A percentile compares a stretch with the other conserved stretches of the same genome.
phyloP scores from a whole-genome alignment of 164 flowering plant genomes.

The Taxillus chinensis region DNA sequence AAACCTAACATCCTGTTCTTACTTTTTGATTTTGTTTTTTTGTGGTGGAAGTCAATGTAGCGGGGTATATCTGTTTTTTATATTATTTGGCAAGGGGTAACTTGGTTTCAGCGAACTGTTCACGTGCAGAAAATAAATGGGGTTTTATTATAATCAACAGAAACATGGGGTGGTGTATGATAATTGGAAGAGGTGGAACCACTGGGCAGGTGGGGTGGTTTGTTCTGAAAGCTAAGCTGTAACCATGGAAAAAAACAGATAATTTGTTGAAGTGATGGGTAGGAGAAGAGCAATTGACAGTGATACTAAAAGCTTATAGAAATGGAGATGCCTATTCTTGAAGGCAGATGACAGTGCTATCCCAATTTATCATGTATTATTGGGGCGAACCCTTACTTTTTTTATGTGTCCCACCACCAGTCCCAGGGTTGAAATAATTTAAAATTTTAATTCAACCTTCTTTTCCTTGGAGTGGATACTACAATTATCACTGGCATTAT shows the following conservation, averaged over 20 bases:
- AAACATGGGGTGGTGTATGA: constrained; percentile 3
- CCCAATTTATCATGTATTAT: too few species aligned
- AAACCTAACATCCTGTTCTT: constrained; percentile 9
- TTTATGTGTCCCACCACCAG: too few species aligned
- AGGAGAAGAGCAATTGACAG: neutral
- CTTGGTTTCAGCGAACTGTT: constrained; percentile 44
- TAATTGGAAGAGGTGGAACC: neutral
- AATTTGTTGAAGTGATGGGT: neutral
- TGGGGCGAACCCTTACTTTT: too few species aligned
- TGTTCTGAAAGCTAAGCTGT: neutral
- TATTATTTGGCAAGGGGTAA: constrained; percentile 14
- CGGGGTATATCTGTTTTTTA: constrained; percentile 13
- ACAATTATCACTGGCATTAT: too few species aligned
- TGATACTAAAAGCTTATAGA: neutral
- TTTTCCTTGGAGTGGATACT: too few species aligned
- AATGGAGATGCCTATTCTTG: too few species aligned
- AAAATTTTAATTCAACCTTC: too few species aligned
- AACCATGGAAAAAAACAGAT: too few species aligned
- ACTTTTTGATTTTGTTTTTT: neutral
- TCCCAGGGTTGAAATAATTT: too few species aligned
- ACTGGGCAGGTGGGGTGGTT: neutral
- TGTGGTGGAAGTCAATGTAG: constrained; percentile 17
- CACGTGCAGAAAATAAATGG: constrained; percentile 43
- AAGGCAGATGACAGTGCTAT: too few species aligned
- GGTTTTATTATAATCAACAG: neutral